These are phyloP conservation scores for Hydnum rufescens DNA, from an alignment of 768 basidiomycete genomes.

Conservation along the genomic window DNA sequence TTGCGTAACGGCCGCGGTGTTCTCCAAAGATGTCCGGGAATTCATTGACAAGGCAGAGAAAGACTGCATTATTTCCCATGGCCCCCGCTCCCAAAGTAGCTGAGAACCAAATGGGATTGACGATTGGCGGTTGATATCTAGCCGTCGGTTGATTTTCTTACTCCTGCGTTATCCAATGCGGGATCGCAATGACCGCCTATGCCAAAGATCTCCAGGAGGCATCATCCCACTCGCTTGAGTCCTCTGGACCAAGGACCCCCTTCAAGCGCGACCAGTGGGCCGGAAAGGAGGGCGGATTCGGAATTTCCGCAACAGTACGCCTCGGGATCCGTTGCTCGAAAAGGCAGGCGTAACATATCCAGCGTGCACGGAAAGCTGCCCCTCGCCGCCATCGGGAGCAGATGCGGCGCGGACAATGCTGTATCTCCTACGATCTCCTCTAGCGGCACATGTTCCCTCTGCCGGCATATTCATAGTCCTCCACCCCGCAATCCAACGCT, in stretches of 20 bases:
- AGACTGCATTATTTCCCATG: no score
- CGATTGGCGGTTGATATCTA: no score
- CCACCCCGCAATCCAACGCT: slow-evolving; percentile 82
- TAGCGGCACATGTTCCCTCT: slow-evolving; percentile 39
- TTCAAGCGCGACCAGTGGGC: slow-evolving; percentile 68
- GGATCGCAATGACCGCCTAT: slow-evolving; percentile 51
- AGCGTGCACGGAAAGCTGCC: slow-evolving; percentile 78
- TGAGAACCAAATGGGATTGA: no score
- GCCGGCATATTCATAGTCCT: slow-evolving; percentile 84
- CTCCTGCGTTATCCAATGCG: slow-evolving; percentile 45
- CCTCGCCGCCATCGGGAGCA: slow-evolving; percentile 77
- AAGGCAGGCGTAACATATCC: slow-evolving; percentile 90
- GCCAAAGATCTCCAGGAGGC: slow-evolving; percentile 55
- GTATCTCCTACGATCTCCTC: slow-evolving; percentile 45
- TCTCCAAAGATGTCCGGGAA: no score
- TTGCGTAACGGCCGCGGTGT: no score
- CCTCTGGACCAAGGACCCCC: slow-evolving; percentile 46
- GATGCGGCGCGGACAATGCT: slow-evolving; percentile 83
- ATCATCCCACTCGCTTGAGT: slow-evolving; percentile 60
- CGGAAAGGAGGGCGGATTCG: slow-evolving; percentile 21
- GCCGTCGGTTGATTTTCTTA: no score
- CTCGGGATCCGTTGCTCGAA: slow-evolving; percentile 51
- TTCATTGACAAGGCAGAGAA: no score
- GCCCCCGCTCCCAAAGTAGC: no score
- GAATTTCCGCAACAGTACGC: slow-evolving; percentile 12